Base-by-base conservation (phyloP, 495 filamentous ascomycete genomes). In the Penicillium silybi region DNA sequence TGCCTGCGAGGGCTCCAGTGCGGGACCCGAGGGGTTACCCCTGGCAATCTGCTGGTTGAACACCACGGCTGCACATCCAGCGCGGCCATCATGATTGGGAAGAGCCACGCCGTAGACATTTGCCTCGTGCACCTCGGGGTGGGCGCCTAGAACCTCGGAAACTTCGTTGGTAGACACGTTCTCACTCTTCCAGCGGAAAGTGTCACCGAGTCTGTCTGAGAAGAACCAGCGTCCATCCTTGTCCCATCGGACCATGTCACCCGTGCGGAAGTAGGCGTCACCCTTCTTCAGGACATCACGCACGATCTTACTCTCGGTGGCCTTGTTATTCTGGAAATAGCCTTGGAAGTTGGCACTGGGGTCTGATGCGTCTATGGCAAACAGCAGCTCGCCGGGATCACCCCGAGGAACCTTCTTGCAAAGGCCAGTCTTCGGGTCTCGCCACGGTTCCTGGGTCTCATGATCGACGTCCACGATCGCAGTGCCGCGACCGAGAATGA, bases 121-220 rank as follows among this genome's bases (percentile, higher is more conserved):
- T 19, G 88, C 85, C 67, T 96, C 91, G 20, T 78, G 63, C 13
- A 96, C 75, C 0, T 74, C 75, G 0, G 85, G 74, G 54, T 91
- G 87, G 1, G 69, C 61, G 3, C 89, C 86, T 0, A 97, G 61
- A 0, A 82, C 81, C 48, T 89, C 84, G 2, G 86, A 74, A 0
- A 84, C 83, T 45, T 90, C 84, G 19, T 81, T 80, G 6, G 95
- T 92, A 55, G 95, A 92, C 3, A 96, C 89, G 48, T 97, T 97
- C 70, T 97, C 92, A 40, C 83, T 84, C 75, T 95, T 96, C 92
- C 92, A 97, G 16, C 92, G 83, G 73, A 89, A 97, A 0, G 92
- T 97, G 60, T 97, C 92, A 45, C 92, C 92, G 34, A 97, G 85
- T 10, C 91, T 86, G 65, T 98, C 93, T 39, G 82, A 80, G 68